These are phyloP conservation scores for Tetrapisispora phaffii DNA, from an alignment of 805 yeast genomes.

Conservation along the genomic window DNA sequence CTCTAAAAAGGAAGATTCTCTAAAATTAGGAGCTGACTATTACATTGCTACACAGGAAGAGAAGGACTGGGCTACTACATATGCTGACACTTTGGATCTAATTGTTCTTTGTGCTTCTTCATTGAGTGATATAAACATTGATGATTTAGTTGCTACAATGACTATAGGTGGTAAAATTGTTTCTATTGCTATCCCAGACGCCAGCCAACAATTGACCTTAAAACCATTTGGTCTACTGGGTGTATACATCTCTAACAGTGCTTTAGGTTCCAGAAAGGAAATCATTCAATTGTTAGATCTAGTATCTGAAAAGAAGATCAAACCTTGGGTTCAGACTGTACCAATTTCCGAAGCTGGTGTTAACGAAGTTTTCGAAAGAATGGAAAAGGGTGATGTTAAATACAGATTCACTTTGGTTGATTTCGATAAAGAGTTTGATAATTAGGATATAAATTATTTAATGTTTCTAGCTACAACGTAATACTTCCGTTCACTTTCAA, in stretches of 20 bases:
- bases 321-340: constrained; percentile 44
- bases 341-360: constrained; percentile 38
- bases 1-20: constrained; percentile 40
- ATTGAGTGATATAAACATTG: constrained; percentile 32
- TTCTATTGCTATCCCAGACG: constrained; percentile 20
- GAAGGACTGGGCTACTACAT: constrained; percentile 32
- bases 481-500: no score
- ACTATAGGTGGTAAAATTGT: constrained; percentile 30
- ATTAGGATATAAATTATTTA: no score
- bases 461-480: no score
- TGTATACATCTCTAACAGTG: constrained; percentile 26
- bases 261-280: constrained; percentile 39
- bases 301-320: constrained; percentile 38
- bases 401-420: constrained; percentile 46
- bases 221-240: constrained; percentile 13
- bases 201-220: constrained; percentile 8
- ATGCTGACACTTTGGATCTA: constrained; percentile 34
- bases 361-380: constrained; percentile 37
- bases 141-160: constrained; percentile 24
- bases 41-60: constrained; percentile 46
- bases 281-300: constrained; percentile 39
- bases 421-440: constrained; percentile 31
- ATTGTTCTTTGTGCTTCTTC: constrained; percentile 42
- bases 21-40: constrained; percentile 42
- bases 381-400: constrained; percentile 41